Evolutionary conservation across 306 rosid species (phyloP).

Genomic region (Mucuna pruriens): DNA sequence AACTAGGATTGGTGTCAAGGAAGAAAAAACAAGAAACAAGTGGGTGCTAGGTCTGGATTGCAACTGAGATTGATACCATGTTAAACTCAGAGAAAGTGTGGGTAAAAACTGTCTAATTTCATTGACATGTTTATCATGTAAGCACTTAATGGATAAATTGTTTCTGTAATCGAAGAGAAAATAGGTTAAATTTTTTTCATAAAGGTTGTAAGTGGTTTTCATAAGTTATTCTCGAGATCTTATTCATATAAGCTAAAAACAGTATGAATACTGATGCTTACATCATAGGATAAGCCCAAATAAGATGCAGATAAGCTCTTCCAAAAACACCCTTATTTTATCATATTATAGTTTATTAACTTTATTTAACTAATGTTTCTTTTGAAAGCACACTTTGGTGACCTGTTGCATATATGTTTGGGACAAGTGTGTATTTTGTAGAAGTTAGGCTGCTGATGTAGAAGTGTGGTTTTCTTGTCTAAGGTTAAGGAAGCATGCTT

Average conservation of each 20-base stretch:
- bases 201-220: background rate
- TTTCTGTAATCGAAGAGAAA: background rate
- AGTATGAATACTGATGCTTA: too few relatives aligned
- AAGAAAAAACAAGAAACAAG: too few relatives aligned
- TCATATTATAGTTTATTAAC: background rate
- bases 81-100: too few relatives aligned
- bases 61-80: too few relatives aligned
- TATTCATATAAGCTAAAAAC: too few relatives aligned
- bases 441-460: conserved; percentile 25
- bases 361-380: conserved; percentile 4
- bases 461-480: conserved; percentile 31
- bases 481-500: too few relatives aligned
- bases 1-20: too few relatives aligned
- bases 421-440: conserved; percentile 5
- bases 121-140: background rate
- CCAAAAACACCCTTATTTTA: background rate
- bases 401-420: conserved; percentile 12
- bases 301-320: background rate
- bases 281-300: background rate
- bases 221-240: too few relatives aligned
- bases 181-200: background rate
- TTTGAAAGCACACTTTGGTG: conserved; percentile 24
- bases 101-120: too few relatives aligned
- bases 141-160: background rate
- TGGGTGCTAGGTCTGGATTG: too few relatives aligned